A percentile compares a stretch with the other conserved stretches of the same genome.
phyloP scores from a whole-genome alignment of 2,329 filamentous ascomycete genomes.

The Ophiostoma populinum region DNA sequence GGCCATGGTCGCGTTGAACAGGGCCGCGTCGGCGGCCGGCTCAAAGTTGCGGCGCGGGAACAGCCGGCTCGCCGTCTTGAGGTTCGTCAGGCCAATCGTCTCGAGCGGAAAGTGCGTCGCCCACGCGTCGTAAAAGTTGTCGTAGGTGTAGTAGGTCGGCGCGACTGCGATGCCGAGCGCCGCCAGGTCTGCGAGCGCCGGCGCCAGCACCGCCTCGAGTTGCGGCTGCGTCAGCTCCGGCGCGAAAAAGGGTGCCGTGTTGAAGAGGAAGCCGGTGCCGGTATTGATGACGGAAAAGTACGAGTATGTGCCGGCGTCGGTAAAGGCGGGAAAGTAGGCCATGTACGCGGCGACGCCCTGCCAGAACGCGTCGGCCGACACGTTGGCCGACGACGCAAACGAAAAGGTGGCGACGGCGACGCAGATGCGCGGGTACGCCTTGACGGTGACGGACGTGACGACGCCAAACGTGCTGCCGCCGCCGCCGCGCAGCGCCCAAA shows the following conservation, averaged over 20 bases:
- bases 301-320: slow-evolving; percentile 16
- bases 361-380: slow-evolving; percentile 25
- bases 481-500: slow-evolving; percentile 35
- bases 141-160: slow-evolving; percentile 13
- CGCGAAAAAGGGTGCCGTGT: slow-evolving; percentile 15
- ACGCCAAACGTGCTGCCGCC: slow-evolving; percentile 23
- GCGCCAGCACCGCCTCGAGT: slow-evolving; percentile 12
- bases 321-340: slow-evolving; percentile 14
- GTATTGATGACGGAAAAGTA: slow-evolving; percentile 16
- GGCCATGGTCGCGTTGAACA: slow-evolving; percentile 13
- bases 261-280: slow-evolving; percentile 13
- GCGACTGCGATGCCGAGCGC: slow-evolving; percentile 13
- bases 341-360: slow-evolving; percentile 16
- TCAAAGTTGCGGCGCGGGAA: slow-evolving; percentile 16
- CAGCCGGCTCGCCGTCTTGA: slow-evolving; percentile 15
- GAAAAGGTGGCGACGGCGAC: slow-evolving; percentile 14
- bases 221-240: slow-evolving; percentile 11
- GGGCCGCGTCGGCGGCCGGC: slow-evolving; percentile 17
- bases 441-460: slow-evolving; percentile 16
- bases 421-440: slow-evolving; percentile 8
- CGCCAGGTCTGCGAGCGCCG: slow-evolving; percentile 13
- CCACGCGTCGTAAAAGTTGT: slow-evolving; percentile 29
- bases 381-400: slow-evolving; percentile 15
- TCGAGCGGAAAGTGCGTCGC: slow-evolving; percentile 17
- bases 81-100: slow-evolving; percentile 19